These are phyloP conservation scores for Magnolia changhungtana DNA, from an alignment of 164 flowering plant genomes.

Conservation along the genomic window DNA sequence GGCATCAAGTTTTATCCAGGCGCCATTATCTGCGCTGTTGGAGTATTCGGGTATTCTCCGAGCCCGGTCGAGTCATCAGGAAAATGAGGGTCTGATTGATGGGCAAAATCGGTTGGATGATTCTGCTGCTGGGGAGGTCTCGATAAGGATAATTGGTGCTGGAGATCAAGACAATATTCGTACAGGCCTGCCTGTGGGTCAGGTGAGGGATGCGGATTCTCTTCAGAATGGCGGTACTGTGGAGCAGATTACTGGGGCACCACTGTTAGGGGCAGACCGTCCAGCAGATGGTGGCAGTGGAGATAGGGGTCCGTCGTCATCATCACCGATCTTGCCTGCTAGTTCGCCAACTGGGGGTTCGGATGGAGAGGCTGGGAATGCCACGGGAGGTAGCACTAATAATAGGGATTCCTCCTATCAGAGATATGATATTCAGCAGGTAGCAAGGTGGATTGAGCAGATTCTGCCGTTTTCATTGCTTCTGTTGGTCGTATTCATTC, in stretches of 20 bases:
- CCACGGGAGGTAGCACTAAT: conserved; percentile 29
- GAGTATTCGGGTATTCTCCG: conserved; percentile 83
- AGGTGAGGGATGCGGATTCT: conserved; percentile 13
- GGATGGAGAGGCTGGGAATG: conserved; percentile 50
- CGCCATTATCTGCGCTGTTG: conserved; percentile 75
- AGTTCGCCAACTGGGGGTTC: conserved; percentile 23
- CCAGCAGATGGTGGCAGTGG: conserved; percentile 29
- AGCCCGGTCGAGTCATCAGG: conserved; percentile 45
- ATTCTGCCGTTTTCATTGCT: conserved; percentile 90
- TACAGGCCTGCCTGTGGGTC: conserved; percentile 18
- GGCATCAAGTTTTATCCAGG: conserved; percentile 69
- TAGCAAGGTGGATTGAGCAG: conserved; percentile 97
- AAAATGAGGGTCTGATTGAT: conserved; percentile 41
- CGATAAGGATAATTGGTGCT: conserved; percentile 82
- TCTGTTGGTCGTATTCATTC: conserved; percentile 88
- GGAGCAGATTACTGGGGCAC: conserved; percentile 19
- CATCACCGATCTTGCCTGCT: conserved; percentile 14
- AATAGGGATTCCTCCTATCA: conserved; percentile 82
- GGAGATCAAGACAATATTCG: conserved; percentile 62
- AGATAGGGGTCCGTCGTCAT: conserved; percentile 31
- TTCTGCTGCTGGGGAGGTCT: conserved; percentile 61
- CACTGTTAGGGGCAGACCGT: conserved; percentile 18
- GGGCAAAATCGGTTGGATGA: conserved; percentile 32
- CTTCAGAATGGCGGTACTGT: conserved; percentile 16
- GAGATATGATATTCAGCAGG: conserved; percentile 98